Base-by-base conservation (phyloP, 164 flowering plant genomes). In the Tinospora cordifolia region DNA sequence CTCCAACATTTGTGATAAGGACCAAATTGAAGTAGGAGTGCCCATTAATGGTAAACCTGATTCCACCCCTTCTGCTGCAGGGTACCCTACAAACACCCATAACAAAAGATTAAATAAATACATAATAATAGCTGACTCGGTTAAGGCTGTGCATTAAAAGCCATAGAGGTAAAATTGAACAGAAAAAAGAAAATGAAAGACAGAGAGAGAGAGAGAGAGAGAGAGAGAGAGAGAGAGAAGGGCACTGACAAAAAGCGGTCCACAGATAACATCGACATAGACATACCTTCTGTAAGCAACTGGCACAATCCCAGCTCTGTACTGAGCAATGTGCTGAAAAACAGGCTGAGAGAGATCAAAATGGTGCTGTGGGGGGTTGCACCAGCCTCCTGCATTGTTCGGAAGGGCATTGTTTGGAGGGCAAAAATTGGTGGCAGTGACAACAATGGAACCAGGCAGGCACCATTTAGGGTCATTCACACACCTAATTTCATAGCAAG, bases 381-480 rank as follows among this genome's bases (percentile, higher is more conserved):
- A 89, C 88, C 91, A 87, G 19, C 94, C 91, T 6, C 94, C 94
- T 8, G 62, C 69, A 67, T 75, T 67, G 30, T 72, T 78, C 36
- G 76, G 69, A 15, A 78, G 74, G 27, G 81, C 78, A 69, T 26
- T 51, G 67, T 78, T 78, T 22, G 94, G 94, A 24, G 94, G 94
- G 79, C 94, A 89, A 73, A 86, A 87, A 69, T 89, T 89, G 8
- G 94, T 89, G 63, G 89, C 94, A 25, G 94, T 89, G 64, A 89
- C 92, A 0, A 78, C 71, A 34, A 89, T 83, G 54, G 84, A 67
- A 49, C 91, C 90, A 8, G 81, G 85, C 0, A 81, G 76, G 74
- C 94, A 89, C 87, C 86, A 87, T 26, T 76, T 79, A 6, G 81
- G 84, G 69, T 87, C 94, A 66, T 82, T 76, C 0, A 72, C 85